phyloP scores from a whole-genome alignment of 345 rosid species.

The Cardamine resedifolia region DNA sequence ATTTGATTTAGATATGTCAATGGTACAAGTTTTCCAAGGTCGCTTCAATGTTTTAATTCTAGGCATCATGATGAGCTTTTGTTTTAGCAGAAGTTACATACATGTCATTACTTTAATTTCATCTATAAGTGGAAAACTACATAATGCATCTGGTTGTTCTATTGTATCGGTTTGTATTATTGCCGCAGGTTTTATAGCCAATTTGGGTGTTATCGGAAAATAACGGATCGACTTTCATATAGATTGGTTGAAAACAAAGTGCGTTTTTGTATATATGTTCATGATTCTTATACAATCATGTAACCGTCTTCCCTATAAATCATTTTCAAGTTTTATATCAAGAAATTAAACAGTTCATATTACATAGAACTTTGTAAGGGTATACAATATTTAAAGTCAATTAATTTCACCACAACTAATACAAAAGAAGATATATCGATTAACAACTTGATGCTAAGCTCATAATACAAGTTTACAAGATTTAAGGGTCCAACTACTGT shows the following conservation, averaged over 20 bases:
- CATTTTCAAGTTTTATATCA: neutral
- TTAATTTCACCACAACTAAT: neutral
- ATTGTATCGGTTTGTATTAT: neutral
- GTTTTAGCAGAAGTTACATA: neutral
- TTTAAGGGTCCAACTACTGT: neutral
- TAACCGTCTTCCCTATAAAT: neutral
- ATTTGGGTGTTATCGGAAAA: neutral
- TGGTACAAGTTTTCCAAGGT: neutral
- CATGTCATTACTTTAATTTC: neutral
- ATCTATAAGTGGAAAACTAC: neutral
- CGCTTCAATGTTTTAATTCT: neutral
- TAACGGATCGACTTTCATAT: neutral
- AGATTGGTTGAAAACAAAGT: neutral
- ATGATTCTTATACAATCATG: neutral
- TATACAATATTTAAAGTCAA: neutral
- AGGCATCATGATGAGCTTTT: neutral
- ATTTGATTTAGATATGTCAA: neutral
- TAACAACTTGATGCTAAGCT: neutral
- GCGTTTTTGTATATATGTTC: neutral
- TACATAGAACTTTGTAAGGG: neutral
- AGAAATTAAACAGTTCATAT: neutral
- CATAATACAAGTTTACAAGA: neutral
- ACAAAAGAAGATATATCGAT: no score
- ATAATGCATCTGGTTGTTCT: neutral
- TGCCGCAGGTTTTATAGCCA: neutral